Base-by-base conservation (phyloP, 2,329 filamentous ascomycete genomes). In the Pseudogymnoascus sp. region DNA sequence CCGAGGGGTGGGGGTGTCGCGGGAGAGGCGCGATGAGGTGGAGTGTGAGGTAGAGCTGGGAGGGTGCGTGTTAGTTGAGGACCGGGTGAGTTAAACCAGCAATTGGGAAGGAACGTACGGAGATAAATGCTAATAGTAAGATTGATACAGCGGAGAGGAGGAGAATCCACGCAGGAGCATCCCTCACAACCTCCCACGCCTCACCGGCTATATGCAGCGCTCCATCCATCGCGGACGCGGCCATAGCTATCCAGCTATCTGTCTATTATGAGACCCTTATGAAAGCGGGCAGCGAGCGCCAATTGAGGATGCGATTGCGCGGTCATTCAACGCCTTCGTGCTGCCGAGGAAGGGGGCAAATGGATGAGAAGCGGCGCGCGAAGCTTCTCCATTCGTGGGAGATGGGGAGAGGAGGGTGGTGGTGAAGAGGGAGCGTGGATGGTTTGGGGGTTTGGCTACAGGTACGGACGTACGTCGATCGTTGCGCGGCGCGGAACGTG, bases 11-110 rank as follows among this genome's bases (percentile, higher is more conserved):
- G 1, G 90, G 83, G 22, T 80, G 77, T 61, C 94, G 89, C 8
- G 94, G 94, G 58, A 86, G 85, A 14, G 92, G 92, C 7, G 92
- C 92, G 72, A 95, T 79, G 63, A 91, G 73, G 71, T 85, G 86
- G 57, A 97, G 82, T 63, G 86, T 75, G 59, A 84, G 70, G 70
- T 89, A 92, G 69, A 86, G 72, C 86, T 88, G 66, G n/a, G 7
- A 1, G 25, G 38, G 41, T 43, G 25, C 39, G 41, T 43, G 41
- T 66, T 41, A 66, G 64, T 57, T 1, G 2, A 2, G 16, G 25
- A 18, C 28, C 28, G 8, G 28, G 28, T 30, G 28, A 30, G 28
- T 30, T 18, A 18, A 18, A 30, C 5, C 8, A 6, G 20, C 11
- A 5, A 39, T 39, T 39, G 20, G 39, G 14, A 22, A 22, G 8